Conservation (phyloP, 192 early-diverging fungal species). For the Backusella circina region DNA sequence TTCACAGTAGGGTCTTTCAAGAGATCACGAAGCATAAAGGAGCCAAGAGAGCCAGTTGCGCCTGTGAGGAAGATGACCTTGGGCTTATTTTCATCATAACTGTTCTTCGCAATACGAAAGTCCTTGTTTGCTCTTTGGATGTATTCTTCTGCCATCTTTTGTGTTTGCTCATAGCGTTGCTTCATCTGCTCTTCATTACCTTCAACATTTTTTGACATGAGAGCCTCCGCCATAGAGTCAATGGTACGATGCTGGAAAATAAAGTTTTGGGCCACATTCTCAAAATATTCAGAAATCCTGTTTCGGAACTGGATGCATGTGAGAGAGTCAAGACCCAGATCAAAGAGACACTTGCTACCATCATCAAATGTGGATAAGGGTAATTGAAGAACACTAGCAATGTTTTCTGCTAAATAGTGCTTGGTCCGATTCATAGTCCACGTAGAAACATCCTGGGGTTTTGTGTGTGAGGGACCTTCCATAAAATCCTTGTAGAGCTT, state of each 20-base stretch:
- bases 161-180: neutral
- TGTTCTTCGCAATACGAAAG: neutral
- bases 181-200: neutral
- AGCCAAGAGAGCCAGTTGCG: constrained; percentile 34
- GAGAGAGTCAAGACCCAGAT: constrained; percentile 26
- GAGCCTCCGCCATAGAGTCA: neutral
- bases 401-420: neutral
- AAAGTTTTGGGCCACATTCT: constrained; percentile 19
- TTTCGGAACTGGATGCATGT: constrained; percentile 18
- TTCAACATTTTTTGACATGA: neutral
- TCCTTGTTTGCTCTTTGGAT: neutral
- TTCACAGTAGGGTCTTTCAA: constrained; percentile 12
- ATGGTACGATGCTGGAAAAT: constrained; percentile 22
- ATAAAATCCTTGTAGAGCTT: neutral
- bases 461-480: neutral
- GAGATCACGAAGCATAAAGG: constrained; percentile 17
- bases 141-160: constrained; percentile 8
- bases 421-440: neutral
- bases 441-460: neutral
- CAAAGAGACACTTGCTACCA: constrained; percentile 11
- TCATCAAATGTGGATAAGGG: neutral
- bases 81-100: neutral
- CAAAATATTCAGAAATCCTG: neutral
- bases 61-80: constrained; percentile 32
- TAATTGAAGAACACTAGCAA: neutral